Conservation (phyloP, 2,329 filamentous ascomycete genomes). For the Phaeoacremonium minimum region DNA sequence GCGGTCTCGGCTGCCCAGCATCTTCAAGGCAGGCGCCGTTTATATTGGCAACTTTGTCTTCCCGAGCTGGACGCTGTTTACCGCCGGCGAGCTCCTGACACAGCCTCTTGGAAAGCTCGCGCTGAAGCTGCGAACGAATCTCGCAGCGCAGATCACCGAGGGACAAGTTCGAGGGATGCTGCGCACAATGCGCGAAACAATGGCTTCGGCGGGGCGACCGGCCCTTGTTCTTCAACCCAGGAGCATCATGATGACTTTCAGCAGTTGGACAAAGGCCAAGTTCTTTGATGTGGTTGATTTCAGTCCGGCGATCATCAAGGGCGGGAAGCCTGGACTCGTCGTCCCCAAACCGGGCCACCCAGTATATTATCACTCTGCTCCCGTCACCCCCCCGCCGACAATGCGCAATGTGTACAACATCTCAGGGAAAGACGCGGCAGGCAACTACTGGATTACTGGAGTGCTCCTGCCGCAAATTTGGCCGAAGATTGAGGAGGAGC, state of each 20-base stretch:
- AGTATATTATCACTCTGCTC: neutral
- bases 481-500: conserved; percentile 8
- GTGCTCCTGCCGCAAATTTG: conserved; percentile 7
- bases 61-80: conserved; percentile 4
- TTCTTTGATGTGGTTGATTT: conserved; percentile 30
- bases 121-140: conserved; percentile 6
- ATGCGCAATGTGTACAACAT: conserved; percentile 10
- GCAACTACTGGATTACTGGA: conserved; percentile 12
- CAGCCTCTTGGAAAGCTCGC: conserved; percentile 12
- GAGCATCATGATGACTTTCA: conserved; percentile 6
- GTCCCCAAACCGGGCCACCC: neutral
- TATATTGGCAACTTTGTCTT: conserved; percentile 14
- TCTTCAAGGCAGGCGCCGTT: conserved; percentile 18
- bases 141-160: conserved; percentile 11
- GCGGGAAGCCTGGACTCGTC: neutral
- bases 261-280: conserved; percentile 20
- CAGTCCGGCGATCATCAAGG: conserved; percentile 16
- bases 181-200: conserved; percentile 5
- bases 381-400: neutral
- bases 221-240: conserved; percentile 1
- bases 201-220: conserved; percentile 1
- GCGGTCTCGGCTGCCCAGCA: conserved; percentile 20
- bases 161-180: conserved; percentile 10
- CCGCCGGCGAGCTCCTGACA: conserved; percentile 2
- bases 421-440: conserved; percentile 10